Percentiles rank a stretch among this genome's conserved stretches.
phyloP scores from a whole-genome alignment of 208 protist genomes.

The Crithidia acanthocephali region DNA sequence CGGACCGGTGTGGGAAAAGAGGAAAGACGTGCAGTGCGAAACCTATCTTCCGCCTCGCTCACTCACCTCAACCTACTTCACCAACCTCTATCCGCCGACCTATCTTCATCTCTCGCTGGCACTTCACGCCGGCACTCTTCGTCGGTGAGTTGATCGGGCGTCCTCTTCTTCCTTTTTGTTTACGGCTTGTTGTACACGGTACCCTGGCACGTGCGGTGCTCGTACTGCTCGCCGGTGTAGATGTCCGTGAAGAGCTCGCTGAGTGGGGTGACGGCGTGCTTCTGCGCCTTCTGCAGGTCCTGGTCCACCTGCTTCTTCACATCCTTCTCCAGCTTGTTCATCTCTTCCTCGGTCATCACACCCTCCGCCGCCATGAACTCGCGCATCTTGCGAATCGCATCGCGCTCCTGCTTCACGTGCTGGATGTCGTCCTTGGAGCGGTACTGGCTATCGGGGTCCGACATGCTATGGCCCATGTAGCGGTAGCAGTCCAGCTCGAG shows the following conservation, averaged over 20 bases:
- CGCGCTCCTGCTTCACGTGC: conserved; percentile 86
- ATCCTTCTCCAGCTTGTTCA: conserved; percentile 92
- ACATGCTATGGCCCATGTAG: conserved; percentile 99
- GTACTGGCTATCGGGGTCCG: conserved; percentile 98
- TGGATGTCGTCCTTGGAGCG: conserved; percentile 96
- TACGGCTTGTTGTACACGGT: conserved; percentile 72
- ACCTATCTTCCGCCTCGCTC: no score
- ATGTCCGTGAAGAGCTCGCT: conserved; percentile 93
- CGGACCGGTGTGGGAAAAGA: no score
- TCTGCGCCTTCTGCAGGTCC: conserved; percentile 90
- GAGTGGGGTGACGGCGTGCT: conserved; percentile 54
- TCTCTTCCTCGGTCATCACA: conserved; percentile 95
- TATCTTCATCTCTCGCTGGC: no score
- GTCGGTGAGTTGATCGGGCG: no score
- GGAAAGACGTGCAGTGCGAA: no score
- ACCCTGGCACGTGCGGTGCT: conserved; percentile 84
- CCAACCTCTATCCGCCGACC: no score
- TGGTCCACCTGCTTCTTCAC: conserved; percentile 94
- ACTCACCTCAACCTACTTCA: no score
- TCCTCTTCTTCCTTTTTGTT: not conserved
- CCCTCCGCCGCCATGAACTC: conserved; percentile 80
- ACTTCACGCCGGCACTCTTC: no score
- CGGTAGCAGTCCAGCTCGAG: conserved; percentile 97
- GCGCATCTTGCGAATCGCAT: conserved; percentile 93
- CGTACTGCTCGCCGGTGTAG: conserved; percentile 85